Percentiles rank a stretch among this genome's conserved stretches.
Evolutionary conservation across 2,329 filamentous ascomycete species (phyloP).

Genomic region (Neopestalotiopsis rosae): DNA sequence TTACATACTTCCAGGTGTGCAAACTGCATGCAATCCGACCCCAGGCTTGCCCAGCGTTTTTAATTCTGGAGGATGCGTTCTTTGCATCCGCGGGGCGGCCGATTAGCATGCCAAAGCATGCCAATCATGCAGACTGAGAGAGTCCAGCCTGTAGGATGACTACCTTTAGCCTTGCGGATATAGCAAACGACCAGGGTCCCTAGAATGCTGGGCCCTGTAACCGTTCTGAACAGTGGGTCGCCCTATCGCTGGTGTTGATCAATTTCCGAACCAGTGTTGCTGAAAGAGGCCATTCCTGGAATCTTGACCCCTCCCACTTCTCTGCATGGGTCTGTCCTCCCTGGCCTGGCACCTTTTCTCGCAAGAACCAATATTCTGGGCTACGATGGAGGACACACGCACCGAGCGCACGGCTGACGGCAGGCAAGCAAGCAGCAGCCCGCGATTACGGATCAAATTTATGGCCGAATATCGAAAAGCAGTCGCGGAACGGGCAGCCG

Average conservation of each 20-base stretch:
- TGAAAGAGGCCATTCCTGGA: neutral
- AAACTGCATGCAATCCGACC: neutral
- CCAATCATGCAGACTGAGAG: neutral
- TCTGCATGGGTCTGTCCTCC: neutral
- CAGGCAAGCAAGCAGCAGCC: too few species aligned
- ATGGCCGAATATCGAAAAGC: too few species aligned
- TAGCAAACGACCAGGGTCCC: slow-evolving; percentile 1
- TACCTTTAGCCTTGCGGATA: slow-evolving; percentile 5
- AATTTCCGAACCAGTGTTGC: slow-evolving; percentile 10
- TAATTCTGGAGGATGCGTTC: neutral
- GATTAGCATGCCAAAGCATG: slow-evolving; percentile 3
- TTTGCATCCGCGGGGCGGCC: neutral
- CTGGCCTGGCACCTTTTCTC: neutral
- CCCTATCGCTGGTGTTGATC: slow-evolving; percentile 9
- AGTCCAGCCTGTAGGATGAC: slow-evolving; percentile 10
- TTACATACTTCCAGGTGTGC: neutral
- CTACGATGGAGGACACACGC: neutral
- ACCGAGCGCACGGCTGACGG: neutral
- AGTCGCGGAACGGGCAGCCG: too few species aligned
- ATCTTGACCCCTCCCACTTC: neutral
- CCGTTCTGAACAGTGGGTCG: slow-evolving; percentile 4
- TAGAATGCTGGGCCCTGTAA: neutral
- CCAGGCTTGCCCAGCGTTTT: neutral
- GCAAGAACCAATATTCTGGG: neutral
- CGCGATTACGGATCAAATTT: too few species aligned